A percentile compares a stretch with the other conserved stretches of the same genome.
phyloP scores from a whole-genome alignment of 1,284 basidiomycete genomes.

The Phenoliferia sp. region DNA sequence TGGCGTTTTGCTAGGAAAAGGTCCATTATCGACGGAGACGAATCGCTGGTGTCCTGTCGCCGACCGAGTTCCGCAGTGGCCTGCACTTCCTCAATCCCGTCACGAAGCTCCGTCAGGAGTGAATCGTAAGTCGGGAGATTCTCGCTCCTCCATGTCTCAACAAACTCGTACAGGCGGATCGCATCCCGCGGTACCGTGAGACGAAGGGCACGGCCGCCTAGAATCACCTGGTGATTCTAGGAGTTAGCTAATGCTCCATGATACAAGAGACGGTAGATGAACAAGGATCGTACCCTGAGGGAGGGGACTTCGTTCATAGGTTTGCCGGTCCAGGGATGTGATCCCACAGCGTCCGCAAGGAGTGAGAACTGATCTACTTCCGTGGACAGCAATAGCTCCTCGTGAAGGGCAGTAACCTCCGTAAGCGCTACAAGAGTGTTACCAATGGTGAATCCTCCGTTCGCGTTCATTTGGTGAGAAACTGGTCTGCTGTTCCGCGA shows the following conservation, averaged over 20 bases:
- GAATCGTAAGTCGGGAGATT: conserved; percentile 14
- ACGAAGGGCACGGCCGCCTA: neutral
- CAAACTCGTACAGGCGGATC: conserved; percentile 8
- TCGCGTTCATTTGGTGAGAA: neutral
- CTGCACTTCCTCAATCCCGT: conserved; percentile 11
- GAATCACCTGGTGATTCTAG: neutral
- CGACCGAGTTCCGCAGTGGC: neutral
- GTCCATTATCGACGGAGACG: neutral
- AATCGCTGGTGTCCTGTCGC: neutral
- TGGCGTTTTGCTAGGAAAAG: neutral
- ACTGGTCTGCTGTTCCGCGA: neutral
- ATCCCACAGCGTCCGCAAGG: neutral
- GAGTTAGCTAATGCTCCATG: neutral
- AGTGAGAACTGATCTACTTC: conserved; percentile 3
- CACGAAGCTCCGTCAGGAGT: conserved; percentile 14
- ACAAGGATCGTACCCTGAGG: neutral
- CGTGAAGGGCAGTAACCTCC: neutral
- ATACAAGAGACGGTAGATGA: neutral
- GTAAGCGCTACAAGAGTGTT: neutral
- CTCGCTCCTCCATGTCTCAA: conserved; percentile 13
- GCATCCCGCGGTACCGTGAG: conserved; percentile 10
- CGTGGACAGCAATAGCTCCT: conserved; percentile 7
- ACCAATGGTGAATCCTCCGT: neutral
- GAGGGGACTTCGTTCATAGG: neutral
- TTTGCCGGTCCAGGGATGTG: neutral